Base-by-base conservation (phyloP, 23 red algal species). In the Gracilariopsis chorda region DNA sequence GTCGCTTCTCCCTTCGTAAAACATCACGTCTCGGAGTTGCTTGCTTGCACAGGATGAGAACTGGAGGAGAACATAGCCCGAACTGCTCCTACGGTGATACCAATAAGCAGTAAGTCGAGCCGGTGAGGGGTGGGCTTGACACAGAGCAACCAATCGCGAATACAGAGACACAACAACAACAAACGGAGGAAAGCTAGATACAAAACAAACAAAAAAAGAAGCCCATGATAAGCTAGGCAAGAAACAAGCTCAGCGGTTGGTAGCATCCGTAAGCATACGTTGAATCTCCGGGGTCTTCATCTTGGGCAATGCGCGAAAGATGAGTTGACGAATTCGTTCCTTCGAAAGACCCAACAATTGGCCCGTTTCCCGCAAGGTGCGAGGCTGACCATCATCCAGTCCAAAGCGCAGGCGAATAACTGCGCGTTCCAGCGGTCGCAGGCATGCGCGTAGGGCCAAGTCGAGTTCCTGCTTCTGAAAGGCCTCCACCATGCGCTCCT, bases 381-480 rank as follows among this genome's bases (percentile, higher is more conserved):
- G 78, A 2, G 91, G 61, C 45, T 92, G 84, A 9, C 93, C 97
- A 59, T 99, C 97, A 17, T 95, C 97, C 19, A 99, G 80, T n/a
- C 97, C 97, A 41, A 96, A 99, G 24, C 97, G 84, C 84, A 99
- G 70, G 5, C 88, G 89, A 25, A 99, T 82, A 1, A 94, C 93
- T 13, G 82, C 93, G 0, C 93, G 29, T 68, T 99, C 93, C n/a
- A 86, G 48, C 11, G 93, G 92, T 32, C 88, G 78, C 29, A 99
- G 78, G 14, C 57, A 77, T 17, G 33, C 37, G 11, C 77, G 91
- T 20, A 98, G 77, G 9, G 86, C 84, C 12, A 78, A 27, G 28
- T 94, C 84, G 35, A 94, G 45, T 35, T 93, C 90, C 33, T 75
- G 64, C 6, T 56, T 55, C 60, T 88, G 78, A 44, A 87, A 79